Conservation (phyloP, 2,329 filamentous ascomycete genomes). For the Metarhizium rileyi region DNA sequence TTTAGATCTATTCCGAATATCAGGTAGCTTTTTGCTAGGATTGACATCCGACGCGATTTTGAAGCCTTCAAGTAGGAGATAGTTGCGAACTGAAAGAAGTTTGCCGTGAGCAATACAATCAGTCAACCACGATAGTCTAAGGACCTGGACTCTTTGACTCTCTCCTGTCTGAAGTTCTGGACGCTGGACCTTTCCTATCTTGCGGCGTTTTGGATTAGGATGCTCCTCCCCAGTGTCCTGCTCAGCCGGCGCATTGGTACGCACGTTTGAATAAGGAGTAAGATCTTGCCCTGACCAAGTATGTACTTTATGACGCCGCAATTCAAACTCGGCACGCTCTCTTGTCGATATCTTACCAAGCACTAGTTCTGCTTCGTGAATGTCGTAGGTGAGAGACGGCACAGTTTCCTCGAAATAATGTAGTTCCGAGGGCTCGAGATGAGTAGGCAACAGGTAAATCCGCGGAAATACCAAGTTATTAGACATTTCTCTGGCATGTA, state of each 20-base stretch:
- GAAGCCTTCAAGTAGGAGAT: conserved; percentile 44
- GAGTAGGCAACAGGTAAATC: conserved; percentile 64
- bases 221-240: conserved; percentile 4
- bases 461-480: conserved; percentile 38
- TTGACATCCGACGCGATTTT: conserved; percentile 13
- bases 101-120: conserved; percentile 37
- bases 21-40: not conserved
- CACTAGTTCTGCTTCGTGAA: conserved; percentile 62
- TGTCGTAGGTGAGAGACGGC: conserved; percentile 57
- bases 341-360: conserved; percentile 63
- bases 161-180: not conserved
- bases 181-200: conserved; percentile 1
- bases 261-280: not conserved
- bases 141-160: conserved; percentile 35
- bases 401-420: conserved; percentile 56
- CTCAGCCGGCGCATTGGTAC: not conserved
- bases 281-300: conserved; percentile 32
- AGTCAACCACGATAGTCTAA: conserved; percentile 49
- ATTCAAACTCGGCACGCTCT: conserved; percentile 65
- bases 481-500: not conserved
- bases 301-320: conserved; percentile 55
- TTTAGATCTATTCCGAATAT: not conserved
- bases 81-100: conserved; percentile 38
- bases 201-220: conserved; percentile 13
- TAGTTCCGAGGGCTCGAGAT: conserved; percentile 54